Evolutionary conservation across 306 rosid species (phyloP).

Genomic region (Chamaecrista fasciculata): DNA sequence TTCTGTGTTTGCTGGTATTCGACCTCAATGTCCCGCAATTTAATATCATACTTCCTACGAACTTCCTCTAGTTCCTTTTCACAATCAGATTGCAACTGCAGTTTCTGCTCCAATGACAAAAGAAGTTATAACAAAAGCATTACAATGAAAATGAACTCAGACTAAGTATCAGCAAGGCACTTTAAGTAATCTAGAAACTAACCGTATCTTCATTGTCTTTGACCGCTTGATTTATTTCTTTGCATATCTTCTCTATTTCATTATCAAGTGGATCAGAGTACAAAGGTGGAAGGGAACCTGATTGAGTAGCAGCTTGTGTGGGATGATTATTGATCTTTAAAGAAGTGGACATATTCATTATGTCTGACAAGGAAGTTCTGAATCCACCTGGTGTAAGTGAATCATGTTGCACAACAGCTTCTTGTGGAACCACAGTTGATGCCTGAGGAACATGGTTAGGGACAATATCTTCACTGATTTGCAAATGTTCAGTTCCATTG

Average conservation of each 20-base stretch:
- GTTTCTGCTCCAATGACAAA: conserved; percentile 54
- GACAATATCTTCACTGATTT: conserved; percentile 25
- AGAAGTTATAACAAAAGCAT: conserved; percentile 12
- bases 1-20: conserved; percentile 40
- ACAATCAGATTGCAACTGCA: conserved; percentile 47
- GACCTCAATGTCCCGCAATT: conserved; percentile 43
- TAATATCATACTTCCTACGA: conserved; percentile 52
- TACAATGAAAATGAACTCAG: not conserved
- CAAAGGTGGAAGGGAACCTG: conserved; percentile 28
- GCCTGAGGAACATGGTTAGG: conserved; percentile 27
- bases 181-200: conserved; percentile 32
- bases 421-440: conserved; percentile 29
- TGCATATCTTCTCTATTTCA: conserved; percentile 57
- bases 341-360: conserved; percentile 37
- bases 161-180: conserved; percentile 9
- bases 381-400: conserved; percentile 16
- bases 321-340: conserved; percentile 41
- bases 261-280: conserved; percentile 54
- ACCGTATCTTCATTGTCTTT: conserved; percentile 54
- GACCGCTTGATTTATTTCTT: conserved; percentile 32
- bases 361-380: conserved; percentile 28
- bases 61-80: conserved; percentile 67
- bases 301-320: conserved; percentile 37
- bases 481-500: conserved; percentile 12
- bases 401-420: conserved; percentile 22